Conservation (phyloP, 1,284 basidiomycete species). For the Ceratobasidium sp. region DNA sequence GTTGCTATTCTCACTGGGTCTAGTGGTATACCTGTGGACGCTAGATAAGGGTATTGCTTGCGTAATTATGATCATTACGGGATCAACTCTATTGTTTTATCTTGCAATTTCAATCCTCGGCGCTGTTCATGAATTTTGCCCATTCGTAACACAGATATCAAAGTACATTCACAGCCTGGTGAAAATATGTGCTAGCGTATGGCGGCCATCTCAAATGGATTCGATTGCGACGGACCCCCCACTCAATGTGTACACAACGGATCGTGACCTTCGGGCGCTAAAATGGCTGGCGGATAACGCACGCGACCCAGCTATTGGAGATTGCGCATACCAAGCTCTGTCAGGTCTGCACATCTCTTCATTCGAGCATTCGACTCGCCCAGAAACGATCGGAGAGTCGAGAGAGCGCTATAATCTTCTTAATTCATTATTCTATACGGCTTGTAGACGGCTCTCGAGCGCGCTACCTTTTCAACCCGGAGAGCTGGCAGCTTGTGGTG, state of each 20-base stretch:
- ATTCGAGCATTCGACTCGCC: neutral
- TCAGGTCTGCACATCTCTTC: neutral
- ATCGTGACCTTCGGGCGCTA: neutral
- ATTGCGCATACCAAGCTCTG: constrained; percentile 20
- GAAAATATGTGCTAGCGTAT: neutral
- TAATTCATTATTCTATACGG: neutral
- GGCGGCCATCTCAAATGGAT: neutral
- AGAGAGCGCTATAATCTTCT: neutral
- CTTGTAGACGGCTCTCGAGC: neutral
- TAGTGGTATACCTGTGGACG: constrained; percentile 23
- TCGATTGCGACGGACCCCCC: no score
- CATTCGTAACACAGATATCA: neutral
- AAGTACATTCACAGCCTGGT: neutral
- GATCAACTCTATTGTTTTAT: neutral
- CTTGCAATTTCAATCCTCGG: neutral
- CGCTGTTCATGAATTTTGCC: constrained; percentile 1
- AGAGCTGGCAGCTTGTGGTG: neutral
- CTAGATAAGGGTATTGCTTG: neutral
- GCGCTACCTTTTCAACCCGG: neutral
- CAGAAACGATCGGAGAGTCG: neutral
- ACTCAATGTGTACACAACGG: neutral
- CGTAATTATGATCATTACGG: neutral
- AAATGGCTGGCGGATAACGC: constrained; percentile 6
- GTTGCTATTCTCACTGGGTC: constrained; percentile 26
- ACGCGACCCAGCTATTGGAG: constrained; percentile 3